Conservation (phyloP, 75 land plant genomes). For the Pinus tabuliformis region DNA sequence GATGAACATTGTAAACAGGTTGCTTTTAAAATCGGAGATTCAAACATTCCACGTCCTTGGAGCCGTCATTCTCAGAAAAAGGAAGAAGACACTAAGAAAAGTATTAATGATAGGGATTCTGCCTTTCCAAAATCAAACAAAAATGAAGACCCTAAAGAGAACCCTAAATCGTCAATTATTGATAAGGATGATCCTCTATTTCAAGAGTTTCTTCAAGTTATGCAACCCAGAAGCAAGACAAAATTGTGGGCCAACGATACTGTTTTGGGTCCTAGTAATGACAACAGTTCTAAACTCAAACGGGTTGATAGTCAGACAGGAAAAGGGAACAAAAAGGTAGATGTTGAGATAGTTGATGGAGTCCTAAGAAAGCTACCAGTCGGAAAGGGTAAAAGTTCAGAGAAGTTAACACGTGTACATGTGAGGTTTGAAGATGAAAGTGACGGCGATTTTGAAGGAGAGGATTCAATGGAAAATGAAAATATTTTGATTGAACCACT, state of each 20-base stretch:
- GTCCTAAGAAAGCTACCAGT: conserved; percentile 24
- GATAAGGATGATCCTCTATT: conserved; percentile 59
- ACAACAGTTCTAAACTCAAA: background rate
- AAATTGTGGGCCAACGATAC: conserved; percentile 95
- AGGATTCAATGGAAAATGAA: conserved; percentile 5
- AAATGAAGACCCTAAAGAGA: conserved; percentile 11
- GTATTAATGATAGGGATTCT: conserved; percentile 18
- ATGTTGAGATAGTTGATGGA: conserved; percentile 32
- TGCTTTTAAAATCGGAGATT: conserved; percentile 83
- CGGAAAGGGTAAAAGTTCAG: conserved; percentile 26
- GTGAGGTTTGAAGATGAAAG: conserved; percentile 39
- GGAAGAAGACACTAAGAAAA: conserved; percentile 14
- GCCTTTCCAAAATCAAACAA: conserved; percentile 9
- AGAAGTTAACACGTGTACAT: conserved; percentile 25
- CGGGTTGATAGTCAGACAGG: conserved; percentile 15
- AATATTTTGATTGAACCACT: conserved; percentile 5
- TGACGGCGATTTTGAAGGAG: conserved; percentile 10
- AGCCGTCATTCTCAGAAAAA: conserved; percentile 71
- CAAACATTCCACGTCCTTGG: conserved; percentile 88
- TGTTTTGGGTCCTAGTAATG: conserved; percentile 14
- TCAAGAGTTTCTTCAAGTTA: conserved; percentile 81
- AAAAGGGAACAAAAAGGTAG: conserved; percentile 19
- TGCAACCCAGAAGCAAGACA: conserved; percentile 80
- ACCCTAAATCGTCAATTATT: conserved; percentile 10
- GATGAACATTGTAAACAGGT: conserved; percentile 33